Evolutionary conservation across 352 stramenopile species (phyloP).

Genomic region (Phytophthora foliorum): DNA sequence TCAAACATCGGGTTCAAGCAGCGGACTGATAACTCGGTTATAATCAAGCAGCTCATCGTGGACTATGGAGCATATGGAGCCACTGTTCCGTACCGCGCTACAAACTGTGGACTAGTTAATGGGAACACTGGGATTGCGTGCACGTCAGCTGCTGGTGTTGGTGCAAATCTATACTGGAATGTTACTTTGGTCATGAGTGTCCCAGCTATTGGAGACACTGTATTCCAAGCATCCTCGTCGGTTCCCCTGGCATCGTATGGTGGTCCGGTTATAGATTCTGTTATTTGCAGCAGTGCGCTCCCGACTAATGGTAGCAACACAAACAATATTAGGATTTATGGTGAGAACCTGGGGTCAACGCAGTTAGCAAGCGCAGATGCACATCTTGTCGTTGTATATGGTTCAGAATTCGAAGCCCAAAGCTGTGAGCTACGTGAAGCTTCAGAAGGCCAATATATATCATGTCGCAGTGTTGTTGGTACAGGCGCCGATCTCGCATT

Average conservation of each 20-base stretch:
- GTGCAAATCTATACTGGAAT: conserved; percentile 56
- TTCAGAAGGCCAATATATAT: conserved; percentile 36
- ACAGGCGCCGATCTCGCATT: conserved; percentile 51
- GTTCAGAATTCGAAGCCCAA: conserved; percentile 40
- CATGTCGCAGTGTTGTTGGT: conserved; percentile 48
- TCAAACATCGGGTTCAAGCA: conserved; percentile 73
- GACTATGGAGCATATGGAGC: conserved; percentile 57
- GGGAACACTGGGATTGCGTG: conserved; percentile 64
- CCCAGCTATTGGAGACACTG: conserved; percentile 40
- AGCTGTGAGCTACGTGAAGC: conserved; percentile 33
- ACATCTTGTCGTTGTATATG: conserved; percentile 45
- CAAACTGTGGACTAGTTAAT: conserved; percentile 49
- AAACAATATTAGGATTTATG: conserved; percentile 51
- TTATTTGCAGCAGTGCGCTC: conserved; percentile 46
- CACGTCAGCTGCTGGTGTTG: conserved; percentile 47
- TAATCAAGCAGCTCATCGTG: conserved; percentile 50
- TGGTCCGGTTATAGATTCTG: conserved; percentile 31
- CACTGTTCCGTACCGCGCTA: conserved; percentile 42
- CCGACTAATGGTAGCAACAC: conserved; percentile 45
- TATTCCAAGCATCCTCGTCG: conserved; percentile 51
- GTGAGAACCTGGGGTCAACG: conserved; percentile 50
- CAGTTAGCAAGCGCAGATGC: conserved; percentile 19
- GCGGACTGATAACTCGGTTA: conserved; percentile 42
- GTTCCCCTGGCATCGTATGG: conserved; percentile 50
- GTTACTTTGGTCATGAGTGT: conserved; percentile 60